A percentile compares a stretch with the other conserved stretches of the same genome.
These are phyloP conservation scores for Xylaria grammica DNA, from an alignment of 495 filamentous ascomycete species.

Conservation along the genomic window DNA sequence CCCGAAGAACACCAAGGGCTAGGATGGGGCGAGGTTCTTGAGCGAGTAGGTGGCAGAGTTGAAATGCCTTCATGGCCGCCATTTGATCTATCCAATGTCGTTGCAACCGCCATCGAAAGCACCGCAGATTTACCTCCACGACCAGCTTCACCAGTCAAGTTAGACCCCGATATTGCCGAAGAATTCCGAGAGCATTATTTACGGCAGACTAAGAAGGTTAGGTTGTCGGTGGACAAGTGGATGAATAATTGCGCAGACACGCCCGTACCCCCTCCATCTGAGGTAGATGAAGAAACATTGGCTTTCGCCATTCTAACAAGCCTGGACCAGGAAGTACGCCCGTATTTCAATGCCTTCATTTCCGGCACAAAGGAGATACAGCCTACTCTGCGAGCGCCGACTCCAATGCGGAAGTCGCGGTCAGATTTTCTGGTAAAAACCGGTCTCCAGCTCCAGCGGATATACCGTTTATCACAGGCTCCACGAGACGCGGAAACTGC, in stretches of 20 bases:
- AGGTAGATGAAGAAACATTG: constrained; percentile 90
- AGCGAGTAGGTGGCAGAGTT: constrained; percentile 85
- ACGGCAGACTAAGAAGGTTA: constrained; percentile 84
- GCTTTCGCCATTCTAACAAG: constrained; percentile 92
- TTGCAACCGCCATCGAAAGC: constrained; percentile 57
- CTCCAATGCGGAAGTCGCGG: constrained; percentile 60
- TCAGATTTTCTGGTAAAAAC: constrained; percentile 74
- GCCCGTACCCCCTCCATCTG: constrained; percentile 73
- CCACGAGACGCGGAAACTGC: constrained; percentile 86
- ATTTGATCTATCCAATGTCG: constrained; percentile 73
- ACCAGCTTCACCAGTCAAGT: constrained; percentile 71
- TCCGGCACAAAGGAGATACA: constrained; percentile 68
- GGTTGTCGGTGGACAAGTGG: constrained; percentile 83
- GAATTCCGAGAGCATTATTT: constrained; percentile 89
- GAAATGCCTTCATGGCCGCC: constrained; percentile 88
- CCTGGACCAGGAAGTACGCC: constrained; percentile 73
- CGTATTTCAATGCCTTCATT: constrained; percentile 77
- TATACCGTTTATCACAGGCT: constrained; percentile 73
- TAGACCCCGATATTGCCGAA: constrained; percentile 90
- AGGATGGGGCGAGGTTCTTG: constrained; percentile 97
- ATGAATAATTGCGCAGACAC: constrained; percentile 75
- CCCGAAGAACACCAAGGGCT: constrained; percentile 69
- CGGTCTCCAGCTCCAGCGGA: constrained; percentile 76
- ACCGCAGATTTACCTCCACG: constrained; percentile 49
- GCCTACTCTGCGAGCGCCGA: constrained; percentile 59